Evolutionary conservation across 768 basidiomycete genomes (phyloP), one percentile per base, ranked within the genome.

Genomic region (Sarcodon aspratus): DNA sequence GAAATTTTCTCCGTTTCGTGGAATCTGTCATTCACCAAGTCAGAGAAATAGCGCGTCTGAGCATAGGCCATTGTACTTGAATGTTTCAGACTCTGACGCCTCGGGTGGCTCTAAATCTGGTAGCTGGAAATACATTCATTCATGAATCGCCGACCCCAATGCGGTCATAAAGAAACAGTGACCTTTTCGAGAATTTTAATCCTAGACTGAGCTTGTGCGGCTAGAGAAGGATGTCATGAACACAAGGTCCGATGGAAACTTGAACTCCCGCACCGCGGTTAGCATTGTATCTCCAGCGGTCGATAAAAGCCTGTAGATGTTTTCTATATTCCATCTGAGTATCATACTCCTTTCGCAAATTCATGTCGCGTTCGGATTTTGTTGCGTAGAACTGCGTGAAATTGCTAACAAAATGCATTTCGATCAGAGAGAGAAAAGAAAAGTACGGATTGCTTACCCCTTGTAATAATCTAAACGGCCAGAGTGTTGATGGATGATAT

Each of bases 321-420:
- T 87, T 86, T 48, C 96, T 78, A 62, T 98, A 98, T 9, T 87
- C 85, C 78, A 96, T 82, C 66, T 99, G 96, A 0, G 91, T 73
- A 33, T 98, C 95, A 64, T 98, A 99, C 64, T 98, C 95, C 66
- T 92, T 93, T 37, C 79, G 80, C 65, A 94, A 68, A 59, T 93
- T 93, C 51, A 82, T 80, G 57, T 92, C 87, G 27, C 96, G 84
- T 61, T 98, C 96, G 4, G 85, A 88, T 68, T 98, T 97, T 17
- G 95, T 98, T 1, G 95, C 94, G 63, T 99, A 98, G 75, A 99
- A 98, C 63, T 98, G 94, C 1, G 88, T 82, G 66, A 98, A 99
- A 69, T 98, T 98, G 50, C 87, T 90, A 55, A 2, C 38, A n/a
- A 5, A 34, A 37, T 13, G 13, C 15, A 42, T 42, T 42, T 27